Evolutionary conservation across 352 stramenopile genomes (phyloP), one percentile per base, ranked within the genome.

Genomic region (Phytophthora vignae): DNA sequence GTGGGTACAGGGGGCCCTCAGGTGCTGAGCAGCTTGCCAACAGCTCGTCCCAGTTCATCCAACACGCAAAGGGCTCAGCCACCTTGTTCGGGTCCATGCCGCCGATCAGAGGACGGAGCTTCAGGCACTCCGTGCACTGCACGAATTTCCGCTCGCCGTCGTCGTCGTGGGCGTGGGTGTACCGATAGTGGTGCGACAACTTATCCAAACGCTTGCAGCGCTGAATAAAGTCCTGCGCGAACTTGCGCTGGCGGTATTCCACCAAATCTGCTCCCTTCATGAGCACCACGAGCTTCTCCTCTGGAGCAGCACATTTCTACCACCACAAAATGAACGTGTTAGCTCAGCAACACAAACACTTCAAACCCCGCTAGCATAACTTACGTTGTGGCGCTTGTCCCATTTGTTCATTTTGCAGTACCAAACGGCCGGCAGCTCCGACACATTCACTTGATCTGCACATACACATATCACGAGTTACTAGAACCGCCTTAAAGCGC

Each of bases 331-430:
- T 52, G 38, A 36, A 25, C 27, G 54, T 57, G 59, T 67, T 44
- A 63, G 54, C 6, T 57, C 19, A 50, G 48, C 14, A 54, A 27
- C 31, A 21, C 48, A 7, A 48, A 27, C 44, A 25, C 12, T 5
- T 3, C 19, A 15, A 27, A 4, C 14, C 42, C 54, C n/a, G 25
- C 31, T 12, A 38, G 49, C 49, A 59, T 29, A 48, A 57, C 83
- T 64, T 74, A 93, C 87, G 64, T 94, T 95, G 63, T 86, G 88
- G 29, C 74, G 79, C 59, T 92, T 91, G 72, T 92, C 85, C 88
- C 88, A 95, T 33, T 82, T 81, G 58, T 95, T 95, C 88, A 95
- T 94, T 74, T 92, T 91, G 83, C 88, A 95, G 71, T 94, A 95
- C 88, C 88, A 95, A 12, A 77, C 83, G 15, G 84, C 81, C 17